A percentile compares a stretch with the other conserved stretches of the same genome.
Evolutionary conservation across 345 rosid species (phyloP).

Genomic region (Dovyalis caffra): DNA sequence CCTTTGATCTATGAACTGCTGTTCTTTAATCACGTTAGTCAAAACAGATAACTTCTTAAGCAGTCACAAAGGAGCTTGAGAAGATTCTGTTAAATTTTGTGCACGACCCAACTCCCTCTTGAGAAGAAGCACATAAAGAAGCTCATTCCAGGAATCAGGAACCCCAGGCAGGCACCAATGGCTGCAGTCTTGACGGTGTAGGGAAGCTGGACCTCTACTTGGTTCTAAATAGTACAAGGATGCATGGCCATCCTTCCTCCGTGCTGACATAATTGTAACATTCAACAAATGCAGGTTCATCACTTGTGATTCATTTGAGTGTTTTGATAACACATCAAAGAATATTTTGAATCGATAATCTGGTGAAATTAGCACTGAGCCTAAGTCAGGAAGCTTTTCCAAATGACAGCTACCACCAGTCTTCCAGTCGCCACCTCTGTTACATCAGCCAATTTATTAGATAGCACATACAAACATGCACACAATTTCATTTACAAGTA

Average conservation of each 20-base stretch:
- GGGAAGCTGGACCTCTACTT: slow-evolving; percentile 50
- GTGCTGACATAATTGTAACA: slow-evolving; percentile 62
- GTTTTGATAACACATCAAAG: slow-evolving; percentile 40
- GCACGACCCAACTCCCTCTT: slow-evolving; percentile 13
- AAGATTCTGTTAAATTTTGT: slow-evolving; percentile 11
- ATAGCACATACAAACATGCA: neutral
- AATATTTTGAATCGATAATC: slow-evolving; percentile 46
- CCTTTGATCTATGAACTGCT: neutral
- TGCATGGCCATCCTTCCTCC: slow-evolving; percentile 81
- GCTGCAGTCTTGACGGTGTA: slow-evolving; percentile 83
- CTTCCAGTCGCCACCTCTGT: slow-evolving; percentile 94
- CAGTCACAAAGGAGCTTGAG: slow-evolving; percentile 15
- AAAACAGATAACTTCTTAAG: neutral
- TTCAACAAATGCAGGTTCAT: slow-evolving; percentile 51
- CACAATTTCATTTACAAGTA: neutral
- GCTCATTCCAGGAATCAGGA: slow-evolving; percentile 91
- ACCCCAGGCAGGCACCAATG: slow-evolving; percentile 99
- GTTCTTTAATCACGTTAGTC: neutral
- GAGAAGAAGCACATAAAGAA: slow-evolving; percentile 55
- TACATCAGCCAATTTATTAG: slow-evolving; percentile 6
- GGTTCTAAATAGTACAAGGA: slow-evolving; percentile 69
- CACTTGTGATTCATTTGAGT: slow-evolving; percentile 25
- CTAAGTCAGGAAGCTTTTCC: slow-evolving; percentile 79
- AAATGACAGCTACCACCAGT: slow-evolving; percentile 79
- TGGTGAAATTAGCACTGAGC: slow-evolving; percentile 39